Evolutionary conservation across 1,139 yeast genomes (phyloP), one percentile per base, ranked within the genome.

Genomic region (Wickerhamiella infanticola): DNA sequence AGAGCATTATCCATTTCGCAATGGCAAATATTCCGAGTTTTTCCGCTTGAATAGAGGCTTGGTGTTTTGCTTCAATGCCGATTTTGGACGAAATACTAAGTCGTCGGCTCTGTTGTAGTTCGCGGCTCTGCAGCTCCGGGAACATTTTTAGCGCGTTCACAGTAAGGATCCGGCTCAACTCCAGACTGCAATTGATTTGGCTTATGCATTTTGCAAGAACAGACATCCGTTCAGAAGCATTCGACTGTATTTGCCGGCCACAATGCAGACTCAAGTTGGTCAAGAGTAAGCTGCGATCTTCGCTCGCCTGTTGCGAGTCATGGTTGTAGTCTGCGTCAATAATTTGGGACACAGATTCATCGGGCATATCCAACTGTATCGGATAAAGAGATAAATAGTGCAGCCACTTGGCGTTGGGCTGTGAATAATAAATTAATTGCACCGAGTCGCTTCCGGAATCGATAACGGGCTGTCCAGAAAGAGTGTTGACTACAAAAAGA

Each of bases 331-430:
- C 58, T 35, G 57, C 61, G 40, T 54, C 55, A 35, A 57, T 54
- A n/a, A 54, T 58, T 3, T 60, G 53, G 29, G 48, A 48, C 1
- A 51, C 53, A 11, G 58, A 53, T 42, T 61, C 59, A 46, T 65
- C 69, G 2, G 72, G 69, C 2, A 81, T 70, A 51, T 81, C 86
- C 44, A 81, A 70, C 35, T 75, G 68, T 38, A 81, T 81, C 0
- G 96, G 95, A 25, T 71, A 67, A 4, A 82, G 63, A 0, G 96
- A 79, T 54, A 78, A 81, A 60, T 82, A 85, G 56, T 88, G 95
- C 70, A 90, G 72, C 50, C 75, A 73, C 40, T 69, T 69, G 26
- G 82, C 77, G 44, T 75, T 73, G 0, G 97, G 97, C 1, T 94
- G 83, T 35, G 75, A 74, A 60, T 78, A 88, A 18, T 73, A 55